phyloP scores from a whole-genome alignment of 1,284 basidiomycete genomes.

The Xerocomus amazonicus region DNA sequence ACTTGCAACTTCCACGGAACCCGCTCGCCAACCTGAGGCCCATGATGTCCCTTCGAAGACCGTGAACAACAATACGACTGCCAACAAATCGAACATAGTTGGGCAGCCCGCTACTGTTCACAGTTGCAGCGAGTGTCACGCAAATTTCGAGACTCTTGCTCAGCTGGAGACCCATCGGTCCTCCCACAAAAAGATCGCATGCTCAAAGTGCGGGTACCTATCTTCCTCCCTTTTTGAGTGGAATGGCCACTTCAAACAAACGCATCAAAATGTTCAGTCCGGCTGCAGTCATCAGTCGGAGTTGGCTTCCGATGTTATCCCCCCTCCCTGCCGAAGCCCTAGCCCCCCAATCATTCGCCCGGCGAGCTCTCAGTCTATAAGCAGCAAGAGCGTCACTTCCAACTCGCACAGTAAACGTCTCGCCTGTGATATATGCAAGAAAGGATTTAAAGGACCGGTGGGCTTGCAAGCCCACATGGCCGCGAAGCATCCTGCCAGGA shows the following conservation, averaged over 20 bases:
- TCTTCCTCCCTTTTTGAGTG: conserved; percentile 28
- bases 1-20: conserved; percentile 3
- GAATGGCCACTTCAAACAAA: conserved; percentile 26
- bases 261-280: conserved; percentile 13
- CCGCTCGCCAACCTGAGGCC: conserved; percentile 1
- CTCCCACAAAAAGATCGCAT: conserved; percentile 22
- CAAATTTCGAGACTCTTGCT: conserved; percentile 15
- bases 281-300: conserved; percentile 6
- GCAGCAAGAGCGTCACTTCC: conserved; percentile 5
- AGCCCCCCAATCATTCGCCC: conserved; percentile 17
- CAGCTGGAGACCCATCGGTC: conserved; percentile 26
- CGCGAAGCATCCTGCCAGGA: conserved; percentile 25
- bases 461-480: conserved; percentile 25
- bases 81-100: conserved; percentile 1
- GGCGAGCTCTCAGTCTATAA: conserved; percentile 16
- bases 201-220: conserved; percentile 23
- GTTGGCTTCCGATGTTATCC: background rate
- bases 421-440: conserved; percentile 29
- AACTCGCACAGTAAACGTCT: conserved; percentile 8
- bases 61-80: background rate
- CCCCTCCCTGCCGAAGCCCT: conserved; percentile 8
- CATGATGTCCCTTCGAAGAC: background rate
- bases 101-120: conserved; percentile 8
- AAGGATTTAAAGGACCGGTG: conserved; percentile 18
- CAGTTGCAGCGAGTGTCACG: conserved; percentile 21